These are phyloP conservation scores for Blastobotrys arbuscula DNA, from an alignment of 1,139 yeast species.

Conservation along the genomic window DNA sequence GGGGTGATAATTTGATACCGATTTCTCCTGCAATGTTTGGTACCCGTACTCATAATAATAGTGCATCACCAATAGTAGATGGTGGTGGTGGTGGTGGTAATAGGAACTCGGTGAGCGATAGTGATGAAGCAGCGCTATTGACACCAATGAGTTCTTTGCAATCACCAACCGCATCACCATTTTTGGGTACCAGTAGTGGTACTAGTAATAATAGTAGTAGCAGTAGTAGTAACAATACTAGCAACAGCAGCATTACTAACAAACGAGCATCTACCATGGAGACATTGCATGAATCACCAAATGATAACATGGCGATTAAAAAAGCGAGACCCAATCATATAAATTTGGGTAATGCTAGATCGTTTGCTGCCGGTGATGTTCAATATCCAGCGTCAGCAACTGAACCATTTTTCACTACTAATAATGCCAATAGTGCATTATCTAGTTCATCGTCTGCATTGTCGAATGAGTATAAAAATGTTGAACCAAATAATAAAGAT, in stretches of 20 bases:
- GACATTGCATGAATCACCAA: conserved; percentile 2
- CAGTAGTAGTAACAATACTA: not conserved
- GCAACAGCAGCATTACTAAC: not conserved
- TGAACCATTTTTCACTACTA: conserved; percentile 7
- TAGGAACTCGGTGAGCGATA: conserved; percentile 7
- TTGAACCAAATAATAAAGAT: not conserved
- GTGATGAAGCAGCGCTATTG: conserved; percentile 11
- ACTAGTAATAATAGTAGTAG: not conserved
- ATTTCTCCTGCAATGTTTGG: conserved; percentile 4
- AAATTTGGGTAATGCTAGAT: conserved; percentile 2
- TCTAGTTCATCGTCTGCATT: not conserved
- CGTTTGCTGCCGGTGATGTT: not conserved
- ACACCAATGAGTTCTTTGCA: conserved; percentile 16
- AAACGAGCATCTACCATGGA: conserved; percentile 13
- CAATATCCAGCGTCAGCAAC: conserved; percentile 8
- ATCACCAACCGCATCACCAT: conserved; percentile 15
- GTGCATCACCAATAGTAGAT: conserved; percentile 6
- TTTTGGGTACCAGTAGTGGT: conserved; percentile 3
- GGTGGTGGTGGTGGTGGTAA: not conserved
- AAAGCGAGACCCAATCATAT: conserved; percentile 5
- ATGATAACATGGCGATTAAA: not conserved
- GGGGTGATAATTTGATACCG: not conserved
- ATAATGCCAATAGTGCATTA: no score
- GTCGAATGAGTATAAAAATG: not conserved
- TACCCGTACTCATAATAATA: not conserved